Evolutionary conservation across 1,284 basidiomycete genomes (phyloP).

Genomic region (Nidula niveotomentosa): DNA sequence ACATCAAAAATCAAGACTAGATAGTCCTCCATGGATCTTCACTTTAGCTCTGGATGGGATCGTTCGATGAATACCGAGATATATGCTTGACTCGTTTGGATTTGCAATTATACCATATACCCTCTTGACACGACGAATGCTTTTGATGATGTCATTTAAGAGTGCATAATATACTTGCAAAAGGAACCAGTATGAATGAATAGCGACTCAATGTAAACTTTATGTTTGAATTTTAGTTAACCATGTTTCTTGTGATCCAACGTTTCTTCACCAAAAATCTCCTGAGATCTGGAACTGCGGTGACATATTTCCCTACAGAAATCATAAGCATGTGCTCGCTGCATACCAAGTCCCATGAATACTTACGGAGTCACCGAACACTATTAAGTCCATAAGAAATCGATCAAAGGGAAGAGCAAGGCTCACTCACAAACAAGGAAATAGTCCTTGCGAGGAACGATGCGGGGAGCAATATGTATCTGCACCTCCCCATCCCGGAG

Average conservation of each 20-base stretch:
- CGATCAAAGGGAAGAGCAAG: not conserved
- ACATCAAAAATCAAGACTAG: conserved; percentile 32
- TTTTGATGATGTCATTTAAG: not conserved
- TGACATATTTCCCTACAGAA: conserved; percentile 23
- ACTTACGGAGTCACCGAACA: conserved; percentile 20
- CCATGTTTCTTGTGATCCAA: no score
- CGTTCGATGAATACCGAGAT: not conserved
- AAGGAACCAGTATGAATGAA: not conserved
- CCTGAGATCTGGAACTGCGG: conserved; percentile 4
- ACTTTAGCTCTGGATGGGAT: not conserved
- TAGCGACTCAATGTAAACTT: no score
- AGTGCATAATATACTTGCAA: not conserved
- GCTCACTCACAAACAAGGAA: conserved; percentile 24
- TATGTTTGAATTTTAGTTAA: no score
- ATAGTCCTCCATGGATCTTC: not conserved
- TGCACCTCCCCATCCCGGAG: conserved; percentile 16
- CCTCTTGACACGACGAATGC: not conserved
- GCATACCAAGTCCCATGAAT: not conserved
- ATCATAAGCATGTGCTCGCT: not conserved
- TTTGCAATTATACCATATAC: not conserved
- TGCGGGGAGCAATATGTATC: conserved; percentile 16
- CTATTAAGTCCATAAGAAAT: conserved; percentile 6
- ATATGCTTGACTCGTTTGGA: not conserved
- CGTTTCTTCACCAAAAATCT: not conserved
- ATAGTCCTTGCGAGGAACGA: conserved; percentile 17